Evolutionary conservation across 2,329 filamentous ascomycete genomes (phyloP), one percentile per base, ranked within the genome.

Genomic region (Hymenoscyphus linearis): DNA sequence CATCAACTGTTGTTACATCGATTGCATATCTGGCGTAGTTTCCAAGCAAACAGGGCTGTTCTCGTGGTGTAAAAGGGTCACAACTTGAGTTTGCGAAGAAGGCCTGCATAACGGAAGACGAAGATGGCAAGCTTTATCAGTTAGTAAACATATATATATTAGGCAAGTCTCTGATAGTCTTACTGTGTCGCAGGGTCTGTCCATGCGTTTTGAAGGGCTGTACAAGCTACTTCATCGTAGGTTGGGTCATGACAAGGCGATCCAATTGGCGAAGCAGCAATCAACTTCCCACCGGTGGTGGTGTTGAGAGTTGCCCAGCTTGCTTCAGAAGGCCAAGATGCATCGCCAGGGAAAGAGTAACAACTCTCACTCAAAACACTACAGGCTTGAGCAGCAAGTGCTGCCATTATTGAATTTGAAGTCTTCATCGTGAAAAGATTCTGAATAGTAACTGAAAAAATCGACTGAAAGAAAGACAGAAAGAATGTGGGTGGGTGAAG

Each of bases 91-190:
- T 69, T 14, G 75, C 75, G 64, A 80, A 79, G 44, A 67, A 76
- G 5, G 74, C 72, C 16, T 70, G 69, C 74, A 78, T 78, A 37
- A 78, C 60, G 18, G 75, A 78, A 1, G 76, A 77, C 1, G 75
- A 75, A 1, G 73, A 76, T 27, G 68, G 61, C 54, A 73, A 68
- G 52, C 74, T 77, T 22, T 37, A n/a, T 40, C 16, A 9, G 31
- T 31, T 9, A 31, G 31, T 35, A n/a, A 22, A 25, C 18, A 16
- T 22, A 18, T n/a, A 37, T 22, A 14, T 10, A 10, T 18, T 14
- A 35, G 2, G 14, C 25, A 7, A 18, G 25, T 27, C 2, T 52
- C 16, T n/a, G 6, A 25, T 26, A 9, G 16, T 55, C 61, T 47
- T 61, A 66, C 61, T 66, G 65, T 5, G 61, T 52, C 31, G 56